phyloP scores from a whole-genome alignment of 176 grass and related monocot genomes.

The Saccharum officinarum region DNA sequence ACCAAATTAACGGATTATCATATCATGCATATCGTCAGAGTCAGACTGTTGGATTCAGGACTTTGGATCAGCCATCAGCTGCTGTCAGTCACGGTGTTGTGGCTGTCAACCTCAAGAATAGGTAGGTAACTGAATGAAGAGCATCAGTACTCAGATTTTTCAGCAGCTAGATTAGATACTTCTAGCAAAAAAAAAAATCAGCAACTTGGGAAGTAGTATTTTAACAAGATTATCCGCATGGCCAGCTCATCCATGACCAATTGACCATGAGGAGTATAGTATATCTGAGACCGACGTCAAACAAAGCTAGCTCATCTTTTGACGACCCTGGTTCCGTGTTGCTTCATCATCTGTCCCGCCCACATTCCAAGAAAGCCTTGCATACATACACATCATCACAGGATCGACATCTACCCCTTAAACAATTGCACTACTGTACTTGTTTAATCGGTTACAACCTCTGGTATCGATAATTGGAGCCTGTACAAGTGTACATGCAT shows the following conservation, averaged over 20 bases:
- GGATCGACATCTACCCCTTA: neutral
- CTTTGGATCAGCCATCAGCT: neutral
- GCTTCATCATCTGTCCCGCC: neutral
- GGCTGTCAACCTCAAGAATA: constrained; percentile 16
- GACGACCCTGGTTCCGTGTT: constrained; percentile 16
- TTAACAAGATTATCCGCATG: constrained; percentile 26
- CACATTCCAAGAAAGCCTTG: constrained; percentile 19
- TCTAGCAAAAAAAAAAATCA: too few species aligned
- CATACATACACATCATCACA: neutral
- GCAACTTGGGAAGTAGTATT: neutral
- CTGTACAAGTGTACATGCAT: neutral
- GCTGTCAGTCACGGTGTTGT: neutral
- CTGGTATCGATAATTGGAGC: constrained; percentile 1
- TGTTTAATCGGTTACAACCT: constrained; percentile 24
- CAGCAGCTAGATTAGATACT: neutral
- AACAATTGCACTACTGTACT: neutral
- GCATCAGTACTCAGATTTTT: neutral
- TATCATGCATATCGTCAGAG: neutral
- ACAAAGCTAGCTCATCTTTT: constrained; percentile 5
- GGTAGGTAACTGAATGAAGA: neutral
- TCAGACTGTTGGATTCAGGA: neutral
- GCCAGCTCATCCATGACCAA: neutral
- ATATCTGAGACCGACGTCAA: constrained; percentile 27
- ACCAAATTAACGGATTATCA: neutral
- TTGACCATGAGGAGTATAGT: neutral